phyloP scores from a whole-genome alignment of 371 early-diverging fungal species.

The Syncephalastrum contaminatum region DNA sequence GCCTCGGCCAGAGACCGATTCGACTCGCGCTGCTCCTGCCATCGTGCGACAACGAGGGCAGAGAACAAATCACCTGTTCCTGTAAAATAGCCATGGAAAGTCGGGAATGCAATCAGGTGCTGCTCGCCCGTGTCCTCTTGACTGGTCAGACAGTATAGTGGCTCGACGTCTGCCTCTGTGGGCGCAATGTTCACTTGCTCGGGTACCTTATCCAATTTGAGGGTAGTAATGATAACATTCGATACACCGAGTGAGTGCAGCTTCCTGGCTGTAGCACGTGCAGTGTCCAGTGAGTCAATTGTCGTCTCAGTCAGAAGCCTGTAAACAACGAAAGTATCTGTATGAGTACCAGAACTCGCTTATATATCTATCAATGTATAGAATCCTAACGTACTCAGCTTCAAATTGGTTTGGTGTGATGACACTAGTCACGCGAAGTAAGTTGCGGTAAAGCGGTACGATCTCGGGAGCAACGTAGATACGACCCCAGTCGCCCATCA shows the following conservation, averaged over 20 bases:
- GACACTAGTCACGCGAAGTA: constrained; percentile 66
- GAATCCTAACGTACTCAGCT: constrained; percentile 63
- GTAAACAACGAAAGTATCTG: not conserved
- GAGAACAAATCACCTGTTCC: constrained; percentile 94
- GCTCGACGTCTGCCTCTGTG: constrained; percentile 14
- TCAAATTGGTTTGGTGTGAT: constrained; percentile 95
- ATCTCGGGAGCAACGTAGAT: constrained; percentile 85
- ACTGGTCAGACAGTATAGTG: constrained; percentile 43
- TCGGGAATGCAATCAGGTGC: constrained; percentile 75
- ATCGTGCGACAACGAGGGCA: constrained; percentile 69
- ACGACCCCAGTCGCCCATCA: constrained; percentile 88
- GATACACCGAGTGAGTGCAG: constrained; percentile 69
- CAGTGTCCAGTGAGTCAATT: constrained; percentile 53
- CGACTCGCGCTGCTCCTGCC: constrained; percentile 21
- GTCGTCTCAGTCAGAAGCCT: constrained; percentile 57
- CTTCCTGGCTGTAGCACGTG: constrained; percentile 51
- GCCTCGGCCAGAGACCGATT: constrained; percentile 30
- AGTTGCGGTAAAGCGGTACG: constrained; percentile 73
- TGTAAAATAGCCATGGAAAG: constrained; percentile 76
- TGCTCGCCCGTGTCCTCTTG: constrained; percentile 25
- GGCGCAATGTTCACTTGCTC: constrained; percentile 19
- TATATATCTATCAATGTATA: no score
- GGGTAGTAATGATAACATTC: constrained; percentile 77
- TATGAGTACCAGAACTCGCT: not conserved
- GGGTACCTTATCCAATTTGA: constrained; percentile 37